Evolutionary conservation across 495 filamentous ascomycete species (phyloP).

Genomic region (Aspergillus nidulans): DNA sequence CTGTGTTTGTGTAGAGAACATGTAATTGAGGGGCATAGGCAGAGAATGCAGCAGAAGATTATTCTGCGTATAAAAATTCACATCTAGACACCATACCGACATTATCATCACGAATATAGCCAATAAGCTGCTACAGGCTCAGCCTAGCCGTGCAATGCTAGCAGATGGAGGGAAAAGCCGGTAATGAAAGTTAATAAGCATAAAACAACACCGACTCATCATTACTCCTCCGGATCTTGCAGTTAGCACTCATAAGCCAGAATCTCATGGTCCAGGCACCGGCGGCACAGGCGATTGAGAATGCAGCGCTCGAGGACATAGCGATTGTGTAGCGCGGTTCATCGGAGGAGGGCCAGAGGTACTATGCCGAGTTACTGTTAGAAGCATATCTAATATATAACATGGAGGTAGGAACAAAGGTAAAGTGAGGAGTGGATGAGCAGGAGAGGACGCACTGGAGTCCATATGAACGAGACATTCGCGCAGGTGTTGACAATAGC

Average conservation of each 20-base stretch:
- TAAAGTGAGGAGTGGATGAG: background rate
- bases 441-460: slow-evolving; percentile 24
- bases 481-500: slow-evolving; percentile 54
- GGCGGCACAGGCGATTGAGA: slow-evolving; percentile 34
- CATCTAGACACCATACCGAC: no score
- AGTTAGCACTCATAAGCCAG: slow-evolving; percentile 45
- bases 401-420: no score
- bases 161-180: no score
- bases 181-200: slow-evolving; percentile 20
- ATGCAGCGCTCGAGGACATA: slow-evolving; percentile 44
- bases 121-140: no score
- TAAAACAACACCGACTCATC: slow-evolving; percentile 26
- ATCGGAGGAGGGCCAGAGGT: slow-evolving; percentile 49
- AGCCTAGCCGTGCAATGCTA: no score
- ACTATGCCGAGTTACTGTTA: slow-evolving; percentile 25
- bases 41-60: no score
- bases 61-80: no score
- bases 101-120: no score
- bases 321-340: slow-evolving; percentile 45
- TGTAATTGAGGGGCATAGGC: no score
- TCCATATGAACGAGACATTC: slow-evolving; percentile 52
- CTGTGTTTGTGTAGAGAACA: no score
- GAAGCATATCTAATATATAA: no score
- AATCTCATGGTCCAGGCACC: slow-evolving; percentile 40
- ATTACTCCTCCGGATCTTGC: slow-evolving; percentile 40